Base-by-base conservation (phyloP, 1,284 basidiomycete species). In the Ustilago esculenta region DNA sequence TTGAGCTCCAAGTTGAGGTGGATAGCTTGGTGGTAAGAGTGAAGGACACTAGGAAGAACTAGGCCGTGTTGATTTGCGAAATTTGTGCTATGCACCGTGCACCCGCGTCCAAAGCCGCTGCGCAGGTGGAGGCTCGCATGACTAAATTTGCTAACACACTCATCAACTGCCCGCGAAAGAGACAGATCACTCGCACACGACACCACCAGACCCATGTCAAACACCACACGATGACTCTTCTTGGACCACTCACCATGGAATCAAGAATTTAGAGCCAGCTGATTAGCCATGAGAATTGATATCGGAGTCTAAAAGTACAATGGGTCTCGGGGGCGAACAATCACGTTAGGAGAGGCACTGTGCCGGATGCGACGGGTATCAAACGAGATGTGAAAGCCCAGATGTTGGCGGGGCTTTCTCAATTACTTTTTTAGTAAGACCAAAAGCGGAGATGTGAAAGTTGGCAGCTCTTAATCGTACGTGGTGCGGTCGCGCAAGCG, bases 401-500 rank as follows among this genome's bases (percentile, higher is more conserved):
- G n/a, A n/a, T n/a, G n/a, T n/a, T n/a, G n/a, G n/a, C n/a, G n/a
- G n/a, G n/a, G n/a, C n/a, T n/a, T n/a, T n/a, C n/a, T 30, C 29
- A 30, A 32, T 32, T 15, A 32, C 15, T 32, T 8, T 32, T 15
- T 32, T 8, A 56, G 30, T 56, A 48, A 37, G 48, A 42, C 36
- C 17, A 37, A 24, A 15, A 5, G 5, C 4, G 43, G 30, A 41
- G 30, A 34, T 12, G n/a, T 25, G 15, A 12, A 29, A 18, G 27
- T 25, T 0, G 34, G 14, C 2, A n/a, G 12, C 30, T 15, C 33
- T 70, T 45, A 73, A 30, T 73, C 67, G 25, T 76, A 73, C 21
- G 56, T 73, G 17, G 63, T 67, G 14, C 73, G 70, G 29, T 76
- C 73, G 23, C 75, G 61, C 33, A 75, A 35, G 37, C 75, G 67